These are phyloP conservation scores for Trichocomaceae sp. DNA, from an alignment of 2,329 filamentous ascomycete genomes.

Conservation along the genomic window DNA sequence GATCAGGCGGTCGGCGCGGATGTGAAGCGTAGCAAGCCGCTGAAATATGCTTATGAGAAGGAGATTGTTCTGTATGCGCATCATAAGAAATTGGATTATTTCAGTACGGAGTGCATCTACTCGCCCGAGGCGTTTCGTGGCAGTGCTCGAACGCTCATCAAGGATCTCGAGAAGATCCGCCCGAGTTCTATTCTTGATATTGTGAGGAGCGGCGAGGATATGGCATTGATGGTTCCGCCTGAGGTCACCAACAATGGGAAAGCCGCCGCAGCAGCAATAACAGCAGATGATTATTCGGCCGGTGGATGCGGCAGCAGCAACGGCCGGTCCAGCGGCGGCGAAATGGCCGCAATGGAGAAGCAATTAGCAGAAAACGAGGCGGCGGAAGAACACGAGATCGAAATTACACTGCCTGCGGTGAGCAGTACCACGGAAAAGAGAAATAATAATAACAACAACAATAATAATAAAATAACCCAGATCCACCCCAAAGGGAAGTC, in stretches of 20 bases:
- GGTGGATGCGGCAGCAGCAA: conserved; percentile 71
- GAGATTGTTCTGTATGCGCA: conserved; percentile 97
- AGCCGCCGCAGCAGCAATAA: conserved; percentile 24
- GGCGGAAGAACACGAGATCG: conserved; percentile 57
- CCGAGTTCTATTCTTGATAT: conserved; percentile 94
- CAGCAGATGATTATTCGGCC: conserved; percentile 50
- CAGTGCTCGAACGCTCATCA: conserved; percentile 84
- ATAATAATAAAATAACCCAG: conserved; percentile 24
- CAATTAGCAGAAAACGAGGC: conserved; percentile 60
- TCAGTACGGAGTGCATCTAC: conserved; percentile 97
- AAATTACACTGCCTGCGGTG: conserved; percentile 48
- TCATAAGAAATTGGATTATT: conserved; percentile 95
- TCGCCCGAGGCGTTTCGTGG: conserved; percentile 94
- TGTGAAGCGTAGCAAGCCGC: conserved; percentile 89
- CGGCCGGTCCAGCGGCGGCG: conserved; percentile 60
- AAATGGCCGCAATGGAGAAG: conserved; percentile 78
- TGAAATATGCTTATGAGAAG: conserved; percentile 98
- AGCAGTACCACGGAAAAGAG: conserved; percentile 12
- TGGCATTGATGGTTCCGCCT: conserved; percentile 76
- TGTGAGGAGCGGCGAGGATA: conserved; percentile 89
- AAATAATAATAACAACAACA: conserved; percentile 18
- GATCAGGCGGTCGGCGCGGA: conserved; percentile 66
- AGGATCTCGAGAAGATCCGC: conserved; percentile 86
- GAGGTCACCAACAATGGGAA: conserved; percentile 39
- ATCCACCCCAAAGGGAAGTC: conserved; percentile 44